Evolutionary conservation across 805 yeast species (phyloP), one percentile per base, ranked within the genome.

Genomic region (Blastobotrys peoriensis): DNA sequence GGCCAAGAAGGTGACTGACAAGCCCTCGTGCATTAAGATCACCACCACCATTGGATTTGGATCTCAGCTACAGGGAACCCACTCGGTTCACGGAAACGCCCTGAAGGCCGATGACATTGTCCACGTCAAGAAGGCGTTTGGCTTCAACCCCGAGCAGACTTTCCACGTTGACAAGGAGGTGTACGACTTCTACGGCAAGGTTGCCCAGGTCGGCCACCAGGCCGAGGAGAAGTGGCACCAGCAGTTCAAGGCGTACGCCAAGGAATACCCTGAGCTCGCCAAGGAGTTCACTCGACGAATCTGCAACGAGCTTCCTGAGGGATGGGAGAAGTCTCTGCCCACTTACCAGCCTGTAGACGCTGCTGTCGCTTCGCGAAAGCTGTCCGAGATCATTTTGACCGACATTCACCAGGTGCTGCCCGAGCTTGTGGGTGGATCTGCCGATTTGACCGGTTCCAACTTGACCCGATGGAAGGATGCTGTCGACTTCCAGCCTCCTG

Each of bases 381-480:
- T 88, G 61, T 84, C 95, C 43, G 97, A 91, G 75, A 74, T 73
- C 56, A 86, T 82, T 34, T 71, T 91, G 60, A 72, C 75, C 56
- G 68, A 71, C 53, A 67, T 91, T 58, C 73, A 75, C 58, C 75
- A 74, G 21, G 76, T 57, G 38, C 55, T 91, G 43, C 98, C 98
- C 45, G 96, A 88, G 75, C 71, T 91, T 53, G 71, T 91, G 62
- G 97, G 97, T 72, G 98, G 98, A 63, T 89, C 98, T 55, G 98
- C 98, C 48, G 98, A 91, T 71, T 79, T 91, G 72, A 91, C 98
- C 47, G 94, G 95, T 56, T 91, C 98, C 46, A 93, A 91, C 79
- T 77, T 87, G 73, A 89, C 98, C 62, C 81, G 93, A 76, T 79
- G 91, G 75, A 66, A 76, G 59, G 81, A 71, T 52, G 86, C 94